phyloP scores from a whole-genome alignment of 2,329 filamentous ascomycete species.

The Coniochaeta hoffmannii region DNA sequence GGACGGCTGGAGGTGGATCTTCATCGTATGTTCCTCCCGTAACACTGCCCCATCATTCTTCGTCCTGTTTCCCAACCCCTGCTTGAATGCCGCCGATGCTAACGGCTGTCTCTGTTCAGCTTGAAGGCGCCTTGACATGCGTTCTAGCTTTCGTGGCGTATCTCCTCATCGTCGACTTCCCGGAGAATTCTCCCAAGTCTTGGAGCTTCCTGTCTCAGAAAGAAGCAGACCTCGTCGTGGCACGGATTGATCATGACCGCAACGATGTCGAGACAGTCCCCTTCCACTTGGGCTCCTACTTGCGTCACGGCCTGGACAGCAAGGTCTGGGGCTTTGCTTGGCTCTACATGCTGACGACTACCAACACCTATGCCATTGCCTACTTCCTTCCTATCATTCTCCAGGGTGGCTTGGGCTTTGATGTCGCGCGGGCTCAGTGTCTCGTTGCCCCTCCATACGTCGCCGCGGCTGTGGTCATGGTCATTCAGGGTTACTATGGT shows the following conservation, averaged over 20 bases:
- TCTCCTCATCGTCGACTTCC: slow-evolving; percentile 6
- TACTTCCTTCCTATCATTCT: slow-evolving; percentile 59
- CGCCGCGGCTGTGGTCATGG: slow-evolving; percentile 16
- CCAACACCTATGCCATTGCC: slow-evolving; percentile 51
- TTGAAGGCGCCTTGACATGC: slow-evolving; percentile 8
- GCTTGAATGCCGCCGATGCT: not conserved
- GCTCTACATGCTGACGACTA: slow-evolving; percentile 38
- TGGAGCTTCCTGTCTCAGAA: slow-evolving; percentile 14
- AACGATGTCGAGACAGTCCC: slow-evolving; percentile 29
- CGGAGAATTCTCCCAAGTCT: slow-evolving; percentile 6
- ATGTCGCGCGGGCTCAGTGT: slow-evolving; percentile 19
- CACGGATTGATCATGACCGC: slow-evolving; percentile 31
- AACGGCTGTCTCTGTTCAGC: not conserved
- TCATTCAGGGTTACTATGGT: not conserved
- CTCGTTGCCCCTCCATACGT: slow-evolving; percentile 28
- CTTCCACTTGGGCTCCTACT: slow-evolving; percentile 25
- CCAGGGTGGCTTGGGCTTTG: slow-evolving; percentile 17
- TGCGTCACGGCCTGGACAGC: slow-evolving; percentile 23
- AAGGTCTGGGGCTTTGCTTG: slow-evolving; percentile 33
- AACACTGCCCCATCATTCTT: too few species aligned
- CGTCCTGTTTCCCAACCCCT: not conserved
- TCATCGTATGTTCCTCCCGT: slow-evolving; percentile 23
- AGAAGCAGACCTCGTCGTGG: slow-evolving; percentile 19
- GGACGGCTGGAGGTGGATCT: slow-evolving; percentile 40
- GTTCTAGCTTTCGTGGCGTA: slow-evolving; percentile 11